Evolutionary conservation across 179 eudicot genomes (phyloP).

Genomic region (Amaranthus tricolor): DNA sequence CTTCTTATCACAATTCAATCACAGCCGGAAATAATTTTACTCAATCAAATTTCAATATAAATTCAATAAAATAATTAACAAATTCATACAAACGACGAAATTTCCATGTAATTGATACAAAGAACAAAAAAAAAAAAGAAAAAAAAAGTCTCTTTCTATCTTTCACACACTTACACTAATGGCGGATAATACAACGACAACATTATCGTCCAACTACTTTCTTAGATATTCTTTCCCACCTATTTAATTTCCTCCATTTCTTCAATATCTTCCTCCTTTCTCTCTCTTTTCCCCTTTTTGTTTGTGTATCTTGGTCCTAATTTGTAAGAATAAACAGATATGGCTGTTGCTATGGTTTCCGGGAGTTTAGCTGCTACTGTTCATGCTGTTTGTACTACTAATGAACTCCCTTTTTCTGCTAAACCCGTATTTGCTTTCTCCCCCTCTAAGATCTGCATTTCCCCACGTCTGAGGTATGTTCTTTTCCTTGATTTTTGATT

Average conservation of each 20-base stretch:
- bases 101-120: too few species aligned
- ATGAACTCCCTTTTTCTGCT: slow-evolving; percentile 38
- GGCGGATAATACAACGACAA: slow-evolving; percentile 32
- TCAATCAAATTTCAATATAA: too few species aligned
- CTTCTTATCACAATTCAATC: too few species aligned
- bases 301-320: slow-evolving; percentile 23
- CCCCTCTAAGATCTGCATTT: slow-evolving; percentile 22
- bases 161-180: slow-evolving; percentile 23
- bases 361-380: slow-evolving; percentile 43
- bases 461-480: slow-evolving; percentile 28
- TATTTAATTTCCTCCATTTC: slow-evolving; percentile 14
- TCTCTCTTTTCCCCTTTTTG: slow-evolving; percentile 1
- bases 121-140: too few species aligned
- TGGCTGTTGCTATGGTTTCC: slow-evolving; percentile 70
- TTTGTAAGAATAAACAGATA: slow-evolving; percentile 8
- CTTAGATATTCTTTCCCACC: slow-evolving; percentile 20
- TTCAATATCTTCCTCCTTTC: not conserved
- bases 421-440: slow-evolving; percentile 32
- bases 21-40: too few species aligned
- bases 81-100: too few species aligned
- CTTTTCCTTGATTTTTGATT: not conserved
- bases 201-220: slow-evolving; percentile 22
- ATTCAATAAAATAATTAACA: too few species aligned
- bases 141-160: slow-evolving; percentile 20
- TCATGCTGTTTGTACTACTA: slow-evolving; percentile 33